Conservation (phyloP, 768 basidiomycete species). For the Pleurotus giganteus region DNA sequence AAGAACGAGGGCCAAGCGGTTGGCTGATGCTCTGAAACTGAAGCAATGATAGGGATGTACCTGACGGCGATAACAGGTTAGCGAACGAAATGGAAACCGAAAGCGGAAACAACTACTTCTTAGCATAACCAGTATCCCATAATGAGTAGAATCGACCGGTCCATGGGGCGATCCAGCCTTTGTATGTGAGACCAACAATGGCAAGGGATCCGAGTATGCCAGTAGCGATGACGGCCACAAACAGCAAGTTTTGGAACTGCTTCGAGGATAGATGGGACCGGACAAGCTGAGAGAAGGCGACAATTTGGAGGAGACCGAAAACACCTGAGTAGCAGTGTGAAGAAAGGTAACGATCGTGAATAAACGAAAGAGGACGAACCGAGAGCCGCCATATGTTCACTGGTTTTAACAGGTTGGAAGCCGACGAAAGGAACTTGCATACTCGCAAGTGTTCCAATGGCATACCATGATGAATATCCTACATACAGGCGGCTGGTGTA, state of each 20-base stretch:
- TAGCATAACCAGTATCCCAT: conserved; percentile 99
- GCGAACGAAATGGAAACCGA: conserved; percentile 5
- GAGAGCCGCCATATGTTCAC: conserved; percentile 98
- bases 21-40: conserved; percentile 98
- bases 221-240: conserved; percentile 61
- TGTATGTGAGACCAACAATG: conserved; percentile 82
- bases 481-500: conserved; percentile 91
- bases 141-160: conserved; percentile 99
- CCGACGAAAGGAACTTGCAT: conserved; percentile 99
- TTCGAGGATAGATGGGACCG: conserved; percentile 86
- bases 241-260: conserved; percentile 85
- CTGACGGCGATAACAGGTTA: conserved; percentile 32
- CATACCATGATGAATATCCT: conserved; percentile 97
- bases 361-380: conserved; percentile 44
- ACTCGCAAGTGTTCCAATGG: conserved; percentile 92
- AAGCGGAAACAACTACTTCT: conserved; percentile 60
- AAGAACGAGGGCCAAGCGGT: conserved; percentile 99
- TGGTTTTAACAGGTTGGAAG: conserved; percentile 96
- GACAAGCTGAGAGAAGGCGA: conserved; percentile 89
- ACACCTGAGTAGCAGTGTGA: conserved; percentile 53
- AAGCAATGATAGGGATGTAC: conserved; percentile 97
- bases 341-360: conserved; percentile 10
- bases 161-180: conserved; percentile 97
- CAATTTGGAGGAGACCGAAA: conserved; percentile 94
- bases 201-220: conserved; percentile 72